Conservation (phyloP, 768 basidiomycete genomes). For the Hericium alpestre region DNA sequence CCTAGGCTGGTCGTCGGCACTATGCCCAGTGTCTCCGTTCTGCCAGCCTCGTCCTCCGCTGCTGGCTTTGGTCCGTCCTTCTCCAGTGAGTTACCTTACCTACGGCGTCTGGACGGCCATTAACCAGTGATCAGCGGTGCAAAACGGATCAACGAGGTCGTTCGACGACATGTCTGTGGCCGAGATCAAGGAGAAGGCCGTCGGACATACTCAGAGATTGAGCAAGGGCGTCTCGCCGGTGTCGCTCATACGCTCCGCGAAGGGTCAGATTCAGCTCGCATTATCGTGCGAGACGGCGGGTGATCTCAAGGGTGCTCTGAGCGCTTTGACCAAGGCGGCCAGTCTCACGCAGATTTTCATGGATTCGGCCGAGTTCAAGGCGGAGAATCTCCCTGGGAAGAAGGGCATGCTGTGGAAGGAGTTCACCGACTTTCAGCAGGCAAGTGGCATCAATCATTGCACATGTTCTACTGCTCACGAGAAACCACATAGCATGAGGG, state of each 20-base stretch:
- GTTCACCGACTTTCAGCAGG: slow-evolving; percentile 54
- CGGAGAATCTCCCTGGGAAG: slow-evolving; percentile 37
- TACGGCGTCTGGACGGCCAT: slow-evolving; percentile 7
- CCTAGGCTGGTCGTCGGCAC: neutral
- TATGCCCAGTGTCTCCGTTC: slow-evolving; percentile 34
- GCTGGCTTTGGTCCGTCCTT: slow-evolving; percentile 20
- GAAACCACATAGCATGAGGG: slow-evolving; percentile 26
- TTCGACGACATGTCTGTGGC: slow-evolving; percentile 27
- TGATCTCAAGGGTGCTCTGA: slow-evolving; percentile 52
- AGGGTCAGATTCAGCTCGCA: slow-evolving; percentile 43
- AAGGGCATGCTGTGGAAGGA: slow-evolving; percentile 52
- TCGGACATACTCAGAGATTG: slow-evolving; percentile 36
- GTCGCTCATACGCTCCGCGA: slow-evolving; percentile 53
- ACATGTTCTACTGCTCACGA: slow-evolving; percentile 3
- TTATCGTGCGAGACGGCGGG: slow-evolving; percentile 43
- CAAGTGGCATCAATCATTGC: slow-evolving; percentile 22
- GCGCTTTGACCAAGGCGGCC: slow-evolving; percentile 51
- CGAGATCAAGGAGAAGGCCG: slow-evolving; percentile 39
- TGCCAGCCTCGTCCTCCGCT: slow-evolving; percentile 28
- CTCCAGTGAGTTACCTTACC: slow-evolving; percentile 15
- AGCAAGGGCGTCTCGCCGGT: slow-evolving; percentile 50
- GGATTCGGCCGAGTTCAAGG: slow-evolving; percentile 46
- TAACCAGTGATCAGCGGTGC: slow-evolving; percentile 7
- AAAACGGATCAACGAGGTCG: slow-evolving; percentile 13
- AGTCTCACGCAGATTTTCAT: slow-evolving; percentile 47